These are phyloP conservation scores for Lipomyces kockii DNA, from an alignment of 805 yeast species.

Conservation along the genomic window DNA sequence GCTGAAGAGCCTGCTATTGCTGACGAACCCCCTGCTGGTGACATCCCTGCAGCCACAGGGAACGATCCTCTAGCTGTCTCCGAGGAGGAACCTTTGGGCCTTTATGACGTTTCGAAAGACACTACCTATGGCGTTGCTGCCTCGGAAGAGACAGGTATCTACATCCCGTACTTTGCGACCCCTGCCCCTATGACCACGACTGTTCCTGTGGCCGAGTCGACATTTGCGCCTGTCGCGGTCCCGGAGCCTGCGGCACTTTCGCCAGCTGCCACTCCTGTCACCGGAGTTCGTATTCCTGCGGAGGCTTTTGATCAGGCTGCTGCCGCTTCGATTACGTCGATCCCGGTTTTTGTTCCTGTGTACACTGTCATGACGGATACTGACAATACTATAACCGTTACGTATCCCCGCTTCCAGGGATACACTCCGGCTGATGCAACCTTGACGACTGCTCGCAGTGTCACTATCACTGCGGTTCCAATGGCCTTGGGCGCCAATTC, in stretches of 20 bases:
- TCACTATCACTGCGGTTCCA: conserved; percentile 10
- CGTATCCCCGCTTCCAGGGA: conserved; percentile 31
- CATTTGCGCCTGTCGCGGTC: conserved; percentile 21
- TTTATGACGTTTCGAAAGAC: conserved; percentile 27
- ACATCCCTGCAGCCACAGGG: no score
- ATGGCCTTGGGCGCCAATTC: not conserved
- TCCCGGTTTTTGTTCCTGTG: conserved; percentile 28
- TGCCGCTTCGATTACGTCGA: conserved; percentile 16
- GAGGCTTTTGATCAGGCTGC: conserved; percentile 11
- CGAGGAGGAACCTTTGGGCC: conserved; percentile 5
- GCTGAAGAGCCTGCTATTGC: not conserved
- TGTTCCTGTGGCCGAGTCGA: conserved; percentile 15
- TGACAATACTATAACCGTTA: conserved; percentile 27
- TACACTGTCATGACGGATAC: conserved; percentile 25
- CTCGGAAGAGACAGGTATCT: conserved; percentile 23
- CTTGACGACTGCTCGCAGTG: conserved; percentile 13
- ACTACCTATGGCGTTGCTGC: conserved; percentile 19
- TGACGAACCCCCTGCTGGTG: not conserved
- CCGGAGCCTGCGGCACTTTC: conserved; percentile 19
- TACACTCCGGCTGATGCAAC: conserved; percentile 27
- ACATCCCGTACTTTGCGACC: conserved; percentile 15
- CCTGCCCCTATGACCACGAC: conserved; percentile 16
- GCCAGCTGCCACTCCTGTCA: conserved; percentile 12
- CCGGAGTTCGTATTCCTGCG: conserved; percentile 9
- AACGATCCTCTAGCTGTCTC: conserved; percentile 1